Evolutionary conservation across 257 asterid species (phyloP), one percentile per base, ranked within the genome.

Genomic region (Solanum rostratum): DNA sequence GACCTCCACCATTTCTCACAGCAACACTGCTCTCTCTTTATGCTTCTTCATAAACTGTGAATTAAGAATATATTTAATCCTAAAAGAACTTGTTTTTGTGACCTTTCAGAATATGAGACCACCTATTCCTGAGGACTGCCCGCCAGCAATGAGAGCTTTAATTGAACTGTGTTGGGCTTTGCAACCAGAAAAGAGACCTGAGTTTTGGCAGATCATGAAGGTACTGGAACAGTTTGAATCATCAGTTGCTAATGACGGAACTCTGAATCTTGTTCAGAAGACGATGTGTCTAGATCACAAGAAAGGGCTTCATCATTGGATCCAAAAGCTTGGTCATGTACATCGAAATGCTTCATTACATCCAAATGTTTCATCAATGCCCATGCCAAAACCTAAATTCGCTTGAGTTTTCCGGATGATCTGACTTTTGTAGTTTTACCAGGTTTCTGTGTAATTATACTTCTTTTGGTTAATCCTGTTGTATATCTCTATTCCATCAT

Each of bases 181-280:
- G 84, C 91, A 93, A 30, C 96, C 98, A 2, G 95, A 95, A 39
- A 96, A 95, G 89, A 93, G 98, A 85, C 99, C 98, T 0, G 98
- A 95, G 85, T 97, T 95, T 86, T 91, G 95, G 97, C 97, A 94
- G 92, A 91, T 97, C 15, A 95, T 95, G 88, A 92, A 93, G 92
- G 94, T 93, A 12, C 85, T 97, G 81, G 97, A 97, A 89, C 91
- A 90, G 91, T 93, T 97, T 7, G 93, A 92, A 84, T 82, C 92
- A 69, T 92, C 97, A 3, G 83, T 88, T 1, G 90, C 91, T 81
- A 88, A 85, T 22, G 92, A 92, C 49, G 97, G 97, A 84, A 91
- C 95, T 68, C 89, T 93, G 65, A 91, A 85, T 57, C 91, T 89
- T 27, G 91, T 92, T 27, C 91, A 87, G 30, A 91, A 84, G 79